Conservation (phyloP, 257 asterid genomes). For the Jaltomata sinuosa region DNA sequence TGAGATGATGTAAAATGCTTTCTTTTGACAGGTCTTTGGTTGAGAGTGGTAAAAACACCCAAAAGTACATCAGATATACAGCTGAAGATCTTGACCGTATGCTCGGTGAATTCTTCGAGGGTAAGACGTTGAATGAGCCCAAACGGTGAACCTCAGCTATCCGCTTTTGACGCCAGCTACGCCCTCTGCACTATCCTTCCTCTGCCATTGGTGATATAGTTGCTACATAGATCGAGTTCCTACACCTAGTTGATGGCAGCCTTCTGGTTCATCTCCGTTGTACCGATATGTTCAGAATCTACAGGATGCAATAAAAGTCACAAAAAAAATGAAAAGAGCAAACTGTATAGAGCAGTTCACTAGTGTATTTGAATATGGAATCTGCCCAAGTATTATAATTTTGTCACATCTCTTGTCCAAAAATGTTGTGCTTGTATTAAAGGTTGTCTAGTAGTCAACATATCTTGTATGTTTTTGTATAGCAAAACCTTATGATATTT, state of each 20-base stretch:
- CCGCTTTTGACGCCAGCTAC: not conserved
- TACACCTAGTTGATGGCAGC: not conserved
- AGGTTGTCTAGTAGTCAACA: not conserved
- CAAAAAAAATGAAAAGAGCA: not conserved
- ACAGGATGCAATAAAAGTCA: not conserved
- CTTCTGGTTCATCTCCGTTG: not conserved
- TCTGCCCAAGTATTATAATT: not conserved
- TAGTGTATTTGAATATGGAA: not conserved
- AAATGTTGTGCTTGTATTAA: not conserved
- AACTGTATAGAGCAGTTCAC: not conserved
- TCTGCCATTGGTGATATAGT: not conserved
- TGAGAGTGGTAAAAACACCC: constrained; percentile 82
- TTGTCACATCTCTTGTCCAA: not conserved
- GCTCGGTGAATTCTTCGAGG: constrained; percentile 98
- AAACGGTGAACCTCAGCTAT: constrained; percentile 39
- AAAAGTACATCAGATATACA: constrained; percentile 86
- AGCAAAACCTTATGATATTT: not conserved
- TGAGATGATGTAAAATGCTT: not conserved
- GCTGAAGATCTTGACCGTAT: constrained; percentile 98
- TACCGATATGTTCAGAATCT: not conserved
- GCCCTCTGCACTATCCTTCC: not conserved
- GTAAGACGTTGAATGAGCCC: constrained; percentile 76
- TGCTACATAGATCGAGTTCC: not conserved
- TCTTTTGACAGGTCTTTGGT: constrained; percentile 57
- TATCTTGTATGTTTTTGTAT: not conserved